phyloP scores from a whole-genome alignment of 2,329 filamentous ascomycete genomes.

The Xylariales sp. region DNA sequence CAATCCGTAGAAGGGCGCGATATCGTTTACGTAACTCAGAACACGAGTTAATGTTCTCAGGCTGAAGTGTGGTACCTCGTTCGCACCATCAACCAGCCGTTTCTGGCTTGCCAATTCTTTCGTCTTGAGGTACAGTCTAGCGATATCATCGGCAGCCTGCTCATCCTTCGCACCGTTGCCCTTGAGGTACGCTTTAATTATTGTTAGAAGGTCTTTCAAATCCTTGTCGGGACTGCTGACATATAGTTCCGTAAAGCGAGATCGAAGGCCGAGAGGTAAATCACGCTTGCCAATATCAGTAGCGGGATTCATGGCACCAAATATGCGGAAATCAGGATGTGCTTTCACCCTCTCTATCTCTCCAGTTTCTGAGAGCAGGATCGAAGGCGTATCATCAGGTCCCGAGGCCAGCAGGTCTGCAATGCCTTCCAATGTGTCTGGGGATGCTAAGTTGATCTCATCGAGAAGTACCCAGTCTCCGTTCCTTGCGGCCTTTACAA shows the following conservation, averaged over 20 bases:
- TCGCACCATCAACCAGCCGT: slow-evolving; percentile 86
- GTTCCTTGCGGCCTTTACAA: slow-evolving; percentile 92
- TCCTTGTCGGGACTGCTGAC: slow-evolving; percentile 87
- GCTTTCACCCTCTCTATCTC: slow-evolving; percentile 86
- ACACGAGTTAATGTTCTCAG: slow-evolving; percentile 89
- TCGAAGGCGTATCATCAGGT: slow-evolving; percentile 67
- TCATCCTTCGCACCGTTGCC: slow-evolving; percentile 67
- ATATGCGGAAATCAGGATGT: slow-evolving; percentile 90
- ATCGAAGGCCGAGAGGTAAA: slow-evolving; percentile 80
- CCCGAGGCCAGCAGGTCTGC: slow-evolving; percentile 79
- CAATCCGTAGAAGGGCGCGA: slow-evolving; percentile 78
- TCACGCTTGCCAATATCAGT: slow-evolving; percentile 97
- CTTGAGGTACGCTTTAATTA: slow-evolving; percentile 85
- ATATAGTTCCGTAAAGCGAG: slow-evolving; percentile 93
- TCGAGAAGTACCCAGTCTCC: slow-evolving; percentile 97
- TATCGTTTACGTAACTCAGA: slow-evolving; percentile 80
- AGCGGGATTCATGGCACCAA: slow-evolving; percentile 98
- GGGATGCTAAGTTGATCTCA: slow-evolving; percentile 93
- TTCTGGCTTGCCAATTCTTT: slow-evolving; percentile 79
- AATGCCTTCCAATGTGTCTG: slow-evolving; percentile 91
- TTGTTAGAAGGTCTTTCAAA: slow-evolving; percentile 77
- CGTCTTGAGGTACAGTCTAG: slow-evolving; percentile 81
- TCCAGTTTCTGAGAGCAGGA: slow-evolving; percentile 88
- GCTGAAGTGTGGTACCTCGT: slow-evolving; percentile 95
- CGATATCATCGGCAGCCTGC: slow-evolving; percentile 74